phyloP scores from a whole-genome alignment of 257 asterid species.

The Solanum rostratum region DNA sequence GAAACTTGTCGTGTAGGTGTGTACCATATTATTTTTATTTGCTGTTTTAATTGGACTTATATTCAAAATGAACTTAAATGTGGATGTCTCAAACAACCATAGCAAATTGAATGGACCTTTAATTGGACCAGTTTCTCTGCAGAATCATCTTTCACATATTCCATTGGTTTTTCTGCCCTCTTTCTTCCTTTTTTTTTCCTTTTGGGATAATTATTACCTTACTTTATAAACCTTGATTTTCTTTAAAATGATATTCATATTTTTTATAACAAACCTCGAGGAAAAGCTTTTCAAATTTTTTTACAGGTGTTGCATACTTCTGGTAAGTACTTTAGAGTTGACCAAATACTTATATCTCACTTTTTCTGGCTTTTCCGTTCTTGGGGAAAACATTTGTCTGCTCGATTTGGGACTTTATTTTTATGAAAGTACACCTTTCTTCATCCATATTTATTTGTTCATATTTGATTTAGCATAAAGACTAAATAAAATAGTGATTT shows the following conservation, averaged over 20 bases:
- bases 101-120: constrained; percentile 17
- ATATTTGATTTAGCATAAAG: no score
- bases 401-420: no score
- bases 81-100: constrained; percentile 8
- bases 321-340: no score
- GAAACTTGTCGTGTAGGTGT: constrained; percentile 23
- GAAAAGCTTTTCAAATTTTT: not conserved
- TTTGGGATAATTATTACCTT: no score
- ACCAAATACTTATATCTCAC: no score
- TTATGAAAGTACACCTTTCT: no score
- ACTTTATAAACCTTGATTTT: not conserved
- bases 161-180: not conserved
- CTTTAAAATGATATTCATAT: not conserved
- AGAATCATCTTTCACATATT: not conserved
- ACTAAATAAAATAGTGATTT: no score
- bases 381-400: no score
- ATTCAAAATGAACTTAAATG: constrained; percentile 15
- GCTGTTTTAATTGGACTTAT: constrained; percentile 3
- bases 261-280: not conserved
- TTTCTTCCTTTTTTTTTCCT: not conserved
- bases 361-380: no score
- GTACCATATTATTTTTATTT: constrained; percentile 13
- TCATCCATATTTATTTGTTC: no score
- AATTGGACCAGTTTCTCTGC: constrained; percentile 6
- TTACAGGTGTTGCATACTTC: no score